phyloP scores from a whole-genome alignment of 2,329 filamentous ascomycete species.

The Microascus cirrosus region DNA sequence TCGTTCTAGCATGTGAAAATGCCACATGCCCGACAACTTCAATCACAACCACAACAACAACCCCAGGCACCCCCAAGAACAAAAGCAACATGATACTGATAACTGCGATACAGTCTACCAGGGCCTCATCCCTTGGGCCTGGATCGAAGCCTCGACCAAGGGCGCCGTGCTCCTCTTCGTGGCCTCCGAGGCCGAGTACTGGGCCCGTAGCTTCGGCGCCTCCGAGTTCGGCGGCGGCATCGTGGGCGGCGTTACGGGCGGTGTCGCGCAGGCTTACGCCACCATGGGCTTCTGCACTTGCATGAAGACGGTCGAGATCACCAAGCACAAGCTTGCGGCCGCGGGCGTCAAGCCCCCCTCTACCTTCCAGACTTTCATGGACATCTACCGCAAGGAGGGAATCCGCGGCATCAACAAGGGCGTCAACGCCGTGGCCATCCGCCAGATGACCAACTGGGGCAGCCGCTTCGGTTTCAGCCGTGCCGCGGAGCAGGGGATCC shows the following conservation, averaged over 20 bases:
- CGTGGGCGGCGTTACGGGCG: conserved; percentile 80
- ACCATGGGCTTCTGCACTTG: conserved; percentile 99
- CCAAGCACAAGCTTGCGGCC: conserved; percentile 88
- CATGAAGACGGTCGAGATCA: conserved; percentile 99
- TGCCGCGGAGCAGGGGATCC: conserved; percentile 82
- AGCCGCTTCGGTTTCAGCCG: conserved; percentile 89
- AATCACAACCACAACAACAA: no score
- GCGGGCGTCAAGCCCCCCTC: conserved; percentile 74
- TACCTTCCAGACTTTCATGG: conserved; percentile 92
- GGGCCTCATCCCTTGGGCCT: conserved; percentile 98
- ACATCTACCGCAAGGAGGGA: conserved; percentile 90
- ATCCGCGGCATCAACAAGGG: conserved; percentile 95
- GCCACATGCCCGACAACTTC: neutral
- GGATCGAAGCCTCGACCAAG: conserved; percentile 99
- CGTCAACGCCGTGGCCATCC: conserved; percentile 96
- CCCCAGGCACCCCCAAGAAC: no score
- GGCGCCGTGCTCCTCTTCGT: conserved; percentile 98
- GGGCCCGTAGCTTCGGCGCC: conserved; percentile 73
- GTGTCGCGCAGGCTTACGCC: conserved; percentile 94
- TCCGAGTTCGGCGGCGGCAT: conserved; percentile 84
- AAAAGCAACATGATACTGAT: no score
- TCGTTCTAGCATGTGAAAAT: neutral
- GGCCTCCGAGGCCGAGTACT: conserved; percentile 95
- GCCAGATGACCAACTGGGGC: conserved; percentile 99
- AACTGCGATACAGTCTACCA: conserved; percentile 69